Base-by-base conservation (phyloP, 2,329 filamentous ascomycete species). In the Chrysoporthe deuterocubensis region DNA sequence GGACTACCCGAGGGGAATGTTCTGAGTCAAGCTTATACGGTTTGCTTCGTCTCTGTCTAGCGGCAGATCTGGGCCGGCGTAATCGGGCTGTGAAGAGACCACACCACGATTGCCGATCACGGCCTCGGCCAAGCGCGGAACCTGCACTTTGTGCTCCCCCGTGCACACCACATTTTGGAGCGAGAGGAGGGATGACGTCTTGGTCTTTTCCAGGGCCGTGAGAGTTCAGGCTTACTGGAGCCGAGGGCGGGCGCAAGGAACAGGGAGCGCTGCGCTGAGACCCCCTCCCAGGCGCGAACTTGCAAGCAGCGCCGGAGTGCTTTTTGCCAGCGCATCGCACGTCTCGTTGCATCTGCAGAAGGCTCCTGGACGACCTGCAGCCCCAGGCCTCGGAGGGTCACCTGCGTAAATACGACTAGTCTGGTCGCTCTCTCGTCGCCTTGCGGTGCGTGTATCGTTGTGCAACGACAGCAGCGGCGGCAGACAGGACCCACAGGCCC, bases 261-360 rank as follows among this genome's bases (percentile, higher is more conserved):
- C 54, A 18, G 32, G 5, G 16, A n/a, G 14, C 9, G 32, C 14
- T n/a, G 14, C 54, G 14, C 13, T n/a, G 48, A 5, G 9, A 57
- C 34, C 32, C 26, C 34, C 3, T 16, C 32, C 3, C 6, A 37
- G 26, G 54, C 32, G 54, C 34, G 13, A n/a, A 57, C 32, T n/a
- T 40, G 54, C 44, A 46, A 46, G 32, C 54, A 57, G 9, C 9
- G 21, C 34, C 54, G 34, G 34, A 9, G 14, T 57, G 32, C 34
- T 40, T 37, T 34, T 26, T 57, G 54, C 32, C 54, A 57, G 14
- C 54, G 18, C 54, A 57, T 40, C 18, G 34, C 54, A 40, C 34
- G 34, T 37, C 54, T 40, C 18, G n/a, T 34, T 57, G 34, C 34
- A 57, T 57, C 16, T 57, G 54, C 54, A 57, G 54, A 57, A 40